These are phyloP conservation scores for Magnolia changhungtana DNA, from an alignment of 164 flowering plant genomes.

Conservation along the genomic window DNA sequence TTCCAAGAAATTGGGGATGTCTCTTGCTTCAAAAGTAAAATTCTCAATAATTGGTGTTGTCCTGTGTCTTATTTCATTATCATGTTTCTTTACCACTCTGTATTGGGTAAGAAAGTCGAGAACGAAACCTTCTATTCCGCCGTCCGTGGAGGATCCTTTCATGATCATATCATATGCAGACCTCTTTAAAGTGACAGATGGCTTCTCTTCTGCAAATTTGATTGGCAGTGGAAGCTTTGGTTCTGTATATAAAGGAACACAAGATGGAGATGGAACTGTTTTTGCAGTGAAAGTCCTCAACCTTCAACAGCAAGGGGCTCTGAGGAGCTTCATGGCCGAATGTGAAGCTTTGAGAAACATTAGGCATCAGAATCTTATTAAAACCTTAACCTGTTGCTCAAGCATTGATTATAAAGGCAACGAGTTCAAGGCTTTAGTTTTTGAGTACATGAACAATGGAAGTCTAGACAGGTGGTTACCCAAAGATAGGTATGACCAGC, in stretches of 20 bases:
- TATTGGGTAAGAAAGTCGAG: too few species aligned
- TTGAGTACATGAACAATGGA: conserved; percentile 37
- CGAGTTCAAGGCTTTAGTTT: conserved; percentile 31
- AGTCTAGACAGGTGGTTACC: conserved; percentile 35
- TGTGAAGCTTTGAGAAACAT: conserved; percentile 27
- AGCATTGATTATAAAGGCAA: conserved; percentile 25
- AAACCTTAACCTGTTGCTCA: conserved; percentile 25
- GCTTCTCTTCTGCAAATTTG: conserved; percentile 25
- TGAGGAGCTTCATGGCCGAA: conserved; percentile 26
- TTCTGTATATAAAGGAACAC: conserved; percentile 31
- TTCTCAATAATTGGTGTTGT: too few species aligned
- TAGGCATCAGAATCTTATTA: conserved; percentile 36
- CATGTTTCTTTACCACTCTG: too few species aligned
- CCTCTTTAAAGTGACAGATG: conserved; percentile 20
- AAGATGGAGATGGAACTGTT: not conserved
- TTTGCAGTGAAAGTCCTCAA: conserved; percentile 38
- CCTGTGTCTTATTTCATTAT: too few species aligned
- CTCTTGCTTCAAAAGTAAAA: too few species aligned
- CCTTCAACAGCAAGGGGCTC: conserved; percentile 23
- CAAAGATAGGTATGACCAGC: not conserved
- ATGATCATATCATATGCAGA: conserved; percentile 7
- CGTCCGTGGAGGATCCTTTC: too few species aligned
- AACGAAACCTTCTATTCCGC: too few species aligned
- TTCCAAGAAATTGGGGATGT: too few species aligned
- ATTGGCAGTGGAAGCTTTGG: conserved; percentile 37